phyloP scores from a whole-genome alignment of 1,284 basidiomycete species.

The Agaricales sp. region DNA sequence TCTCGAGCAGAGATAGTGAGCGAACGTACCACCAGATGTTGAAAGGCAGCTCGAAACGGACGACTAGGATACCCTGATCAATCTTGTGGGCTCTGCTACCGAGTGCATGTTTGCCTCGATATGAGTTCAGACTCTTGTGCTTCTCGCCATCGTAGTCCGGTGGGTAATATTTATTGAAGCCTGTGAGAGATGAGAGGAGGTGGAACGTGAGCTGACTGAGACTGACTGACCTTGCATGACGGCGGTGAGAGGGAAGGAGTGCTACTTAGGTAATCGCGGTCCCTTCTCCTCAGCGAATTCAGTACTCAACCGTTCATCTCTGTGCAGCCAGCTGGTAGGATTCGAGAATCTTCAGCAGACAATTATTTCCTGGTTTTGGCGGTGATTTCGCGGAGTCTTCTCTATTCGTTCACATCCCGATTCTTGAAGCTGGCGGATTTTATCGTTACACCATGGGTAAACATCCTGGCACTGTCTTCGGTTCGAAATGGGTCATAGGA shows the following conservation, averaged over 20 bases:
- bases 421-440: too few relatives aligned
- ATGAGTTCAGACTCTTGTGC: slow-evolving; percentile 75
- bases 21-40: slow-evolving; percentile 92
- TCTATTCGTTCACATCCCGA: too few relatives aligned
- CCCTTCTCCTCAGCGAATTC: too few relatives aligned
- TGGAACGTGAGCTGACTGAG: background rate
- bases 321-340: too few relatives aligned
- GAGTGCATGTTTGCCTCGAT: slow-evolving; percentile 88
- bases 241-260: background rate
- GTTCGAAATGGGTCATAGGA: too few relatives aligned
- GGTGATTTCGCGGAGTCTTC: too few relatives aligned
- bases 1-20: background rate
- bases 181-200: slow-evolving; percentile 18
- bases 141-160: slow-evolving; percentile 83
- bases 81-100: slow-evolving; percentile 88
- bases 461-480: too few relatives aligned
- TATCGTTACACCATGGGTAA: too few relatives aligned
- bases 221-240: background rate
- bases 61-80: slow-evolving; percentile 89
- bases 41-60: slow-evolving; percentile 91
- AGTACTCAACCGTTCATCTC: too few relatives aligned
- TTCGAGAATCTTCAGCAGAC: too few relatives aligned
- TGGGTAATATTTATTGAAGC: slow-evolving; percentile 91
- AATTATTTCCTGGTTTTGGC: too few relatives aligned
- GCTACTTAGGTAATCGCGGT: too few relatives aligned